Base-by-base conservation (phyloP, 257 asterid genomes). In the Penstemon eatonii region DNA sequence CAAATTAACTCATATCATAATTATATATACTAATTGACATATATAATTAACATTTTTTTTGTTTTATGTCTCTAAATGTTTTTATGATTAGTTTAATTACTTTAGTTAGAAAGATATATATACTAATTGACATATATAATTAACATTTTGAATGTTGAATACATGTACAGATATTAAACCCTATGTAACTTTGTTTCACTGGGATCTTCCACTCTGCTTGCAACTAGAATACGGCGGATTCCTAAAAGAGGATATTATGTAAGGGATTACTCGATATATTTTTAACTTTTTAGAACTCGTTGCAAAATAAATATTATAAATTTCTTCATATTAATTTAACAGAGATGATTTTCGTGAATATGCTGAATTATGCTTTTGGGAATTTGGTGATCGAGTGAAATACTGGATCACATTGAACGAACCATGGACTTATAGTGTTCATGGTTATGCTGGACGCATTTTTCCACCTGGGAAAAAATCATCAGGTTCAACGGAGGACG, bases 201-300 rank as follows among this genome's bases (percentile, higher is more conserved):
- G 81, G 81, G 81, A 76, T 67, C 79, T 80, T 42, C 87, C 90
- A 36, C 82, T 82, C 47, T 56, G 76, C 18, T 49, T 84, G 12
- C 75, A 76, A 18, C 52, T 67, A 49, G 77, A 76, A 50, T 76
- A 76, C 3, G 74, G 49, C 13, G 81, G 81, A 18, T 76, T 76
- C 60, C 43, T 76, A 57, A 60, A 9, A 66, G 53, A 65, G 62
- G 70, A 3, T 66, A 70, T 76, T 70, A 65, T 25, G 33, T 25
- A 25, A 25, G 33, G 2, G 33, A 25, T 2, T 1, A 25, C 33
- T 25, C 33, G 33, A 25, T 25, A 25, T 25, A 25, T 25, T 25
- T 25, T 25, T 25, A 25, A 25, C 33, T 25, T 25, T 25, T 2
- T 25, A 25, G 33, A 25, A 25, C 33, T 25, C 33, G 33, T 25